Conservation (phyloP, 2,329 filamentous ascomycete genomes). For the Xylaria sp. region DNA sequence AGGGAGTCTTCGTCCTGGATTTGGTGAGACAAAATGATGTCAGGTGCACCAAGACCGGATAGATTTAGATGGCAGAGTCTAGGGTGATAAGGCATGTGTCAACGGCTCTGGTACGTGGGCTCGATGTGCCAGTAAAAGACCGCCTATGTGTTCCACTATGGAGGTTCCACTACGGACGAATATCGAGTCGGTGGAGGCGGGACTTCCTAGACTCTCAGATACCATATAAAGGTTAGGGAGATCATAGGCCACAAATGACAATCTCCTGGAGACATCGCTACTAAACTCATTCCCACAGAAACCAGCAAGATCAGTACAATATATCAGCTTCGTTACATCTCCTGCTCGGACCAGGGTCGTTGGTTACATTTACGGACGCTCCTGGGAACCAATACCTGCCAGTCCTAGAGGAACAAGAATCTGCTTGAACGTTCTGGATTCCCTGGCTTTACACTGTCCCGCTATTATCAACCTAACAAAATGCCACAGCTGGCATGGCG, state of each 20-base stretch:
- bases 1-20: not conserved
- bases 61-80: conserved; percentile 4
- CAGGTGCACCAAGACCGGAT: conserved; percentile 4
- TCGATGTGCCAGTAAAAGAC: not conserved
- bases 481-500: conserved; percentile 13
- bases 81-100: not conserved
- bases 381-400: not conserved
- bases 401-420: not conserved
- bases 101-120: not conserved
- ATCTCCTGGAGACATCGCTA: not conserved
- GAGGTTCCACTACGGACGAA: not conserved
- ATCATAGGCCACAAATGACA: conserved; percentile 3
- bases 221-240: conserved; percentile 13
- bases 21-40: conserved; percentile 19
- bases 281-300: not conserved
- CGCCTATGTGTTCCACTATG: not conserved
- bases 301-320: not conserved
- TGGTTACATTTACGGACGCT: not conserved
- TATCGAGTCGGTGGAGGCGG: not conserved
- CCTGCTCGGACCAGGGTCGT: not conserved
- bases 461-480: conserved; percentile 11
- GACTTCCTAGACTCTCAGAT: not conserved
- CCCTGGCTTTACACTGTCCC: conserved; percentile 11
- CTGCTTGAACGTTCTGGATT: not conserved
- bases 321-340: not conserved